phyloP scores from a whole-genome alignment of 768 basidiomycete species.

The Agaricus subrufescens region DNA sequence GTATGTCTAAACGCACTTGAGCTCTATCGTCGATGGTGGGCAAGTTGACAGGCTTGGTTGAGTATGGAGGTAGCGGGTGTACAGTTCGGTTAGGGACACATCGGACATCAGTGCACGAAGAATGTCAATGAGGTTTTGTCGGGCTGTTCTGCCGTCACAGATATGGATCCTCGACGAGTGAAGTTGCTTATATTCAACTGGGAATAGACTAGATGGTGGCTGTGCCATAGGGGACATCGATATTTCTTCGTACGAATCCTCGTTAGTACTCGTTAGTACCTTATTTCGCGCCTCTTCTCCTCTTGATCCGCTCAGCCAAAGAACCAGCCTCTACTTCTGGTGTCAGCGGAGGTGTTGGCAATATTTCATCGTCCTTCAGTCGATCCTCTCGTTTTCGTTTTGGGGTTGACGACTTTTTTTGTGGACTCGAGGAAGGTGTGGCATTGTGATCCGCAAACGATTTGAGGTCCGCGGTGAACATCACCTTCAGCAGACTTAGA shows the following conservation, averaged over 20 bases:
- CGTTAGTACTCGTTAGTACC: too few species aligned
- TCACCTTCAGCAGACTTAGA: constrained; percentile 38
- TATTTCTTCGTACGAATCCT: background rate
- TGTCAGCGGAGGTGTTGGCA: constrained; percentile 23
- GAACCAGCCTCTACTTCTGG: constrained; percentile 19
- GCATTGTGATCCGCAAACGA: constrained; percentile 60
- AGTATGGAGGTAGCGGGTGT: constrained; percentile 27
- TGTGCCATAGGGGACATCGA: background rate
- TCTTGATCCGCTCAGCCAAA: constrained; percentile 40
- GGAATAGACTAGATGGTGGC: constrained; percentile 6
- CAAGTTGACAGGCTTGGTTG: constrained; percentile 33
- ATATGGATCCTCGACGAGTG: too few species aligned
- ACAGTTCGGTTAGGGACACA: constrained; percentile 35
- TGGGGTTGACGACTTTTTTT: constrained; percentile 6
- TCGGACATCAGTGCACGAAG: constrained; percentile 11
- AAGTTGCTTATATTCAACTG: too few species aligned
- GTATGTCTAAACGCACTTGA: constrained; percentile 25
- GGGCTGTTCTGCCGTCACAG: too few species aligned
- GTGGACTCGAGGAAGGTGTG: constrained; percentile 15
- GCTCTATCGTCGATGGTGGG: constrained; percentile 39
- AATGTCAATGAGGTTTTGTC: background rate
- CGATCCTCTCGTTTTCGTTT: constrained; percentile 8
- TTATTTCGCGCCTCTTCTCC: constrained; percentile 23
- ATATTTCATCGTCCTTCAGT: background rate
- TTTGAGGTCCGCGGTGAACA: constrained; percentile 74